These are phyloP conservation scores for Candida orba DNA, from an alignment of 805 yeast genomes.

Conservation along the genomic window DNA sequence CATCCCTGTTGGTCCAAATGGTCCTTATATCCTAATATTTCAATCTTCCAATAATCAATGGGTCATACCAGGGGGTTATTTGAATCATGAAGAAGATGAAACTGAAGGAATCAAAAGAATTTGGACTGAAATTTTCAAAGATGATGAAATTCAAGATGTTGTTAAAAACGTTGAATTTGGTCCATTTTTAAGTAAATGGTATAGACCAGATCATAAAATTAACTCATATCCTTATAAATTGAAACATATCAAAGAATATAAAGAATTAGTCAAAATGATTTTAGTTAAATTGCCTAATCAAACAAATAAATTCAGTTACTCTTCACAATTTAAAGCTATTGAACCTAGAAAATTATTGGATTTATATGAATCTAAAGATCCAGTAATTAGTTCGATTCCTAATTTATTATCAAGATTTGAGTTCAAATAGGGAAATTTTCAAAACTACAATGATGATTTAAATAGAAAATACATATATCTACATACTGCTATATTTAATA, in stretches of 20 bases:
- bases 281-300: constrained; percentile 7
- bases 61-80: constrained; percentile 11
- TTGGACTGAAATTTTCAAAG: constrained; percentile 10
- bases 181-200: constrained; percentile 10
- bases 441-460: no score
- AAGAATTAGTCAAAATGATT: constrained; percentile 11
- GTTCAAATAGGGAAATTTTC: no score
- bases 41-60: background rate
- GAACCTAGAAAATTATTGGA: constrained; percentile 7
- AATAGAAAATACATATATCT: background rate
- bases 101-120: constrained; percentile 7
- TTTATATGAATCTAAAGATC: constrained; percentile 13
- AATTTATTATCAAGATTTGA: constrained; percentile 25
- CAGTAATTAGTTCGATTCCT: constrained; percentile 24
- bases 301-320: constrained; percentile 4
- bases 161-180: constrained; percentile 5
- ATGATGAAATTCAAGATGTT: background rate
- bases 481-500: background rate
- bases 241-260: constrained; percentile 4
- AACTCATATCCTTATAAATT: constrained; percentile 14
- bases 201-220: constrained; percentile 12
- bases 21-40: constrained; percentile 10
- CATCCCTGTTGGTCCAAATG: constrained; percentile 7
- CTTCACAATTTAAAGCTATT: constrained; percentile 4
- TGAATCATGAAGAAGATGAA: constrained; percentile 12